Percentiles rank a stretch among this genome's conserved stretches.
Conservation (phyloP, 2,329 filamentous ascomycete species). For the Paramyrothecium sp. region DNA sequence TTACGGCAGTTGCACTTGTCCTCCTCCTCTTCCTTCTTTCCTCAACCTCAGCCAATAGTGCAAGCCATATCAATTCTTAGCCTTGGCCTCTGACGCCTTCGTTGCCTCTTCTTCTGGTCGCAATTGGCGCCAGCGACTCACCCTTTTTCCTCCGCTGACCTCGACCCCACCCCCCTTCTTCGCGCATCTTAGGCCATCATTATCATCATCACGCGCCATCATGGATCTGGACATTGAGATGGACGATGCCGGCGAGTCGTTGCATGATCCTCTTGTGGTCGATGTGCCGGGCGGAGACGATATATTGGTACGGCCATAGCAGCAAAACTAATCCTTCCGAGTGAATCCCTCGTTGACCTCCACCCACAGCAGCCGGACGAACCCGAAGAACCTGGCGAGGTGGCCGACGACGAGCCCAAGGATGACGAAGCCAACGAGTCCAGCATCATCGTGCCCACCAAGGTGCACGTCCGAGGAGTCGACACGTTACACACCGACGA, state of each 20-base stretch:
- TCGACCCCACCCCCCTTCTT: too few relatives aligned
- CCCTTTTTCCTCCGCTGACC: too few relatives aligned
- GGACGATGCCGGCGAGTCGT: slow-evolving; percentile 54
- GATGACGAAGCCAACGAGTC: slow-evolving; percentile 16
- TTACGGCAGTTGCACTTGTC: too few relatives aligned
- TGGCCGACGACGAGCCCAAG: slow-evolving; percentile 30
- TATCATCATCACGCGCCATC: slow-evolving; percentile 18
- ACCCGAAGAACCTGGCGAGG: slow-evolving; percentile 35
- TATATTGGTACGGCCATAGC: slow-evolving; percentile 28
- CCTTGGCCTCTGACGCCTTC: too few relatives aligned
- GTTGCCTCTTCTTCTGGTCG: too few relatives aligned
- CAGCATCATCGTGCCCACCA: slow-evolving; percentile 40
- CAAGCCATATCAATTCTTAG: too few relatives aligned
- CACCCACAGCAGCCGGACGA: slow-evolving; percentile 30
- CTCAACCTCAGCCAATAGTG: background rate
- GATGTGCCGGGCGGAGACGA: slow-evolving; percentile 30
- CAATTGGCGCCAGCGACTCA: too few relatives aligned
- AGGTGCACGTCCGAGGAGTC: slow-evolving; percentile 82
- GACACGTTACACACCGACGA: slow-evolving; percentile 79
- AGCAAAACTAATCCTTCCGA: background rate
- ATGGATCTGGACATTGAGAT: slow-evolving; percentile 75
- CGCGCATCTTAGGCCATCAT: background rate
- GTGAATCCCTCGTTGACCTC: background rate
- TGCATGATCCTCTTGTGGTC: slow-evolving; percentile 20
- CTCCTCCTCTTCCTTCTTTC: background rate